Evolutionary conservation across 495 filamentous ascomycete genomes (phyloP).

Genomic region (Amphirosellinia nigrospora): DNA sequence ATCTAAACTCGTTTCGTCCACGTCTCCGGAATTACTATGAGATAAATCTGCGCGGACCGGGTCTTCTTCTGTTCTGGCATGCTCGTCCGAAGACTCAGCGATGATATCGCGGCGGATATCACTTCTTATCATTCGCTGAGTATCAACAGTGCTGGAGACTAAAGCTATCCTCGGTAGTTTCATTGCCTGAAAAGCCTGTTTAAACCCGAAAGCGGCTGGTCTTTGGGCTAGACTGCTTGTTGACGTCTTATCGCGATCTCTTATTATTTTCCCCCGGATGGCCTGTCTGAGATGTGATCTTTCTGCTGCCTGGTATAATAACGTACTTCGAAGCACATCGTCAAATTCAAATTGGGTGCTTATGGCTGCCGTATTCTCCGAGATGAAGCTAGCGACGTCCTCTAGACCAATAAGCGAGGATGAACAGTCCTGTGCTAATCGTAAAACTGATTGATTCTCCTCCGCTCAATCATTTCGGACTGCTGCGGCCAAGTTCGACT

Average conservation of each 20-base stretch:
- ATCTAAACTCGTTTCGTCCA: not conserved
- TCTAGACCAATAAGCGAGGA: constrained; percentile 12
- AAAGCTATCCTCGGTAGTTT: not conserved
- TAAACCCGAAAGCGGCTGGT: not conserved
- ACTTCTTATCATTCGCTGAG: not conserved
- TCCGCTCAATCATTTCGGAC: not conserved
- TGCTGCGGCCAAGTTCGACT: constrained; percentile 17
- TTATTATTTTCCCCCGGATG: not conserved
- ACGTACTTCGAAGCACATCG: constrained; percentile 10
- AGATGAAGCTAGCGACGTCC: constrained; percentile 22
- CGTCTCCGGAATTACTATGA: not conserved
- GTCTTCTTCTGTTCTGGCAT: not conserved
- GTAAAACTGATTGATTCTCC: constrained; percentile 14
- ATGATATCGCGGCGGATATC: not conserved
- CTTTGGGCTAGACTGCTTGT: not conserved
- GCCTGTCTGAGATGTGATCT: constrained; percentile 16
- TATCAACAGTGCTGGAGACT: not conserved
- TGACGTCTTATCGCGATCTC: not conserved
- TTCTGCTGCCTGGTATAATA: constrained; percentile 13
- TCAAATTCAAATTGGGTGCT: constrained; percentile 18
- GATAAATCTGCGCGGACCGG: not conserved
- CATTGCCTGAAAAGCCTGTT: constrained; percentile 4
- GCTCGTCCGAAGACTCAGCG: not conserved
- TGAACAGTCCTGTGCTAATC: constrained; percentile 14
- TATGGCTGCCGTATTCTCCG: constrained; percentile 11